Base-by-base conservation (phyloP, 1,284 basidiomycete genomes). In the Melampsora larici-populina region DNA sequence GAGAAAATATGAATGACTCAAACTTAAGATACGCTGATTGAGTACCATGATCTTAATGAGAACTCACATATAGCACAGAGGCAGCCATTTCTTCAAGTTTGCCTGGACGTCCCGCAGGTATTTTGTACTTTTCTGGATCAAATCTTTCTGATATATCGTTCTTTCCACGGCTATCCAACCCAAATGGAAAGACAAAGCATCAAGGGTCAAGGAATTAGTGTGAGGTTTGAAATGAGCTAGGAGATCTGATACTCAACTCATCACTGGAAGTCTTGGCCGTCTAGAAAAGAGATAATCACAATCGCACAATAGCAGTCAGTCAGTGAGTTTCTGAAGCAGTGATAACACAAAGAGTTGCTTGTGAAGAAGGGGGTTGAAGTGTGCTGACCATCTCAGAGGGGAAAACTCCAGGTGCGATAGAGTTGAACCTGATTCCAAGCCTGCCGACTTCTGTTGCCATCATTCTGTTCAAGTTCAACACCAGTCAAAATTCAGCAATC, bases 1-100 rank as follows among this genome's bases (percentile, higher is more conserved):
- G n/a, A 60, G 18, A 21, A 24, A 1, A 60, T 6, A 11, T 8
- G 11, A 40, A 40, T 6, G 36, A 40, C 36, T 40, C 7, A 11
- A 40, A 40, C 36, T 40, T 40, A 40, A 40, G 11, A 40, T 40
- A 40, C 36, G 36, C 36, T 6, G 36, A 40, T 40, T 40, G 11
- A 40, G 7, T 40, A 40, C 36, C 36, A 11, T 40, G 36, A 40
- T 40, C 36, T 58, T n/a, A 58, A 24, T 9, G 21, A 24, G 70
- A 70, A 5, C 80, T 81, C 1, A 78, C 58, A 40, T 75, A 78
- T 21, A 74, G 26, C 26, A 71, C 49, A 48, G 60, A 68, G 36
- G 67, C 68, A 11, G 81, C 81, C 82, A 82, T 82, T 46, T 82
- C 81, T 71, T 81, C 81, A 36, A 81, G 79, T 24, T 78, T 64